Conservation (phyloP, 352 stramenopile genomes). For the Phytophthora pisi region DNA sequence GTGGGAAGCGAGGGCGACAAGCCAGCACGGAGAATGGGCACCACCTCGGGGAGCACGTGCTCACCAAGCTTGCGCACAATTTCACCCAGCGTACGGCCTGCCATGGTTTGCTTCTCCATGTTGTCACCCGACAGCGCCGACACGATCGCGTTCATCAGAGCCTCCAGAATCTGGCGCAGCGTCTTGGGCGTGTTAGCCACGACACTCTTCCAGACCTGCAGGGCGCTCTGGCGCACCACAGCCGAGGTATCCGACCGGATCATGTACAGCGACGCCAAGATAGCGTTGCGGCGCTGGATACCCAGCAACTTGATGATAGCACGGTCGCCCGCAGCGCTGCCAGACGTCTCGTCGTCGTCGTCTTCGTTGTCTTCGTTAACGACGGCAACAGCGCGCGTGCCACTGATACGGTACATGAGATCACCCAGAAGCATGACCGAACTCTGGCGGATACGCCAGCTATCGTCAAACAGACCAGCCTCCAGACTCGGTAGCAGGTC, state of each 20-base stretch:
- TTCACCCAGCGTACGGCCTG: conserved; percentile 96
- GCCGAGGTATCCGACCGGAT: conserved; percentile 96
- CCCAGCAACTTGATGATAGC: conserved; percentile 93
- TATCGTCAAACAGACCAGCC: conserved; percentile 96
- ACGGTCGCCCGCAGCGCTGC: conserved; percentile 81
- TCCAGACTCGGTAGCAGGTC: conserved; percentile 98
- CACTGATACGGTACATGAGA: conserved; percentile 97
- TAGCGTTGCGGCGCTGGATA: conserved; percentile 93
- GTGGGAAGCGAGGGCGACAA: conserved; percentile 75
- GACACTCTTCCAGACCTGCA: conserved; percentile 99
- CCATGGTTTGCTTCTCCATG: conserved; percentile 91
- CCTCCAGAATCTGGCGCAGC: conserved; percentile 97
- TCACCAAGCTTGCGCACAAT: conserved; percentile 99
- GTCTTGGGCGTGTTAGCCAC: conserved; percentile 97
- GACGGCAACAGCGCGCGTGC: conserved; percentile 90
- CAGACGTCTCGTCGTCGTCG: conserved; percentile 86
- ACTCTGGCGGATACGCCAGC: conserved; percentile 98
- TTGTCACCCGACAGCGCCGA: conserved; percentile 92
- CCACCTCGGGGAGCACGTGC: conserved; percentile 97
- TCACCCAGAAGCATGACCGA: conserved; percentile 96
- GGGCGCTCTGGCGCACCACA: conserved; percentile 95
- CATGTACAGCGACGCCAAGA: conserved; percentile 98
- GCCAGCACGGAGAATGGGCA: conserved; percentile 97
- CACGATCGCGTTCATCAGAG: conserved; percentile 97
- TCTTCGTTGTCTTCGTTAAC: conserved; percentile 52